Evolutionary conservation across 2,329 filamentous ascomycete species (phyloP), one percentile per base, ranked within the genome.

Genomic region (Leptographium lundbergii): DNA sequence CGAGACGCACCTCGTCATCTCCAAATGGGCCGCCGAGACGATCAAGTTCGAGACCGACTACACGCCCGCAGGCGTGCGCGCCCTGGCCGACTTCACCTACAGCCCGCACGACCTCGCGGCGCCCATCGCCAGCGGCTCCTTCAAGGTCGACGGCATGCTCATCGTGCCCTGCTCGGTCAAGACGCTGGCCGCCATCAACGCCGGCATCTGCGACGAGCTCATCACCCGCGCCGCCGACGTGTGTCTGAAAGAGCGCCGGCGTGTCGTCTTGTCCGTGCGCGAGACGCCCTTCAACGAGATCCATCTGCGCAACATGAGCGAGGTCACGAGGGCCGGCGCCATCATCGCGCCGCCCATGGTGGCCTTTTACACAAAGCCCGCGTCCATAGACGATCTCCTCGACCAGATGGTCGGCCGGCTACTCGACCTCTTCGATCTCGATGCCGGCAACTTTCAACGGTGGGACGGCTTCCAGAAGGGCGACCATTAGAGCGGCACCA

Each of bases 221-320:
- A 76, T 78, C 36, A 68, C 73, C 0, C 67, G 75, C 0, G 72
- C 75, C 0, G 76, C 75, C 2, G 75, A 75, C 60, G 75, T 79
- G 1, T 72, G 67, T 57, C 63, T 79, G 1, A 79, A 79, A 62
- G 76, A 78, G 62, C 59, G 71, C 1, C 60, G 73, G 19, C 65
- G 66, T 54, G 63, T 77, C 0, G 69, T 76, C 0, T 67, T 77
- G 1, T 73, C 68, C 0, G 70, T 69, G 5, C 64, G 76, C 1
- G 76, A 78, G 63, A 77, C 74, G 1, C 74, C 76, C 57, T 64
- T 77, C 13, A 78, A 72, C 59, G 71, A 72, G n/a, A 75, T 78
- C 25, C 75, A 79, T 64, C 63, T 74, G 17, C 60, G 70, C 1
- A 77, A 77, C 60, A 79, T 79, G 76, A 59, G 75, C 34, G 65